These are phyloP conservation scores for Raffaelea arxii DNA, from an alignment of 2,329 filamentous ascomycete genomes.

Conservation along the genomic window DNA sequence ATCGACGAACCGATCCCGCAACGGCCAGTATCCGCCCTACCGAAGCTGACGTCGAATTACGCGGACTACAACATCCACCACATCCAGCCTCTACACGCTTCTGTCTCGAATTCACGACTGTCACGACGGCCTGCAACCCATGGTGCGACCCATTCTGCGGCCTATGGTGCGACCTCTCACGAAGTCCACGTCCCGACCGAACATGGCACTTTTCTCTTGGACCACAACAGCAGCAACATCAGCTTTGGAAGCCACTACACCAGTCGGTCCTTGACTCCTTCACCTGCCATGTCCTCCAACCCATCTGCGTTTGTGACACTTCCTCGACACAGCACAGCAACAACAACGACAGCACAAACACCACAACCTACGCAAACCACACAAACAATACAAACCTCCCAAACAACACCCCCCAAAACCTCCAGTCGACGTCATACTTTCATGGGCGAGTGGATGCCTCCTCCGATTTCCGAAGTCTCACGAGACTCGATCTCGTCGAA, in stretches of 20 bases:
- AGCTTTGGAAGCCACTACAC: slow-evolving; percentile 17
- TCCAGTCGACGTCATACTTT: slow-evolving; percentile 33
- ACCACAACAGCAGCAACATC: slow-evolving; percentile 19
- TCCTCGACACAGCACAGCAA: too few species aligned
- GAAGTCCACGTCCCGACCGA: too few species aligned
- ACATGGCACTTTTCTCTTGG: slow-evolving; percentile 6
- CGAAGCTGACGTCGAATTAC: slow-evolving; percentile 15
- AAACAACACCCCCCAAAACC: slow-evolving; percentile 29
- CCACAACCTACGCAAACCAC: too few species aligned
- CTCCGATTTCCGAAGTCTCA: slow-evolving; percentile 31
- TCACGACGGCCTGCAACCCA: too few species aligned
- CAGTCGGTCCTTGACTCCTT: slow-evolving; percentile 13
- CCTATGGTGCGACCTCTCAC: too few species aligned
- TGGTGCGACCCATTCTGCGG: too few species aligned
- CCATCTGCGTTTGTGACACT: slow-evolving; percentile 19
- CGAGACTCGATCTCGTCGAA: slow-evolving; percentile 52
- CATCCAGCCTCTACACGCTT: too few species aligned
- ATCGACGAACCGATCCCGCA: slow-evolving; percentile 27
- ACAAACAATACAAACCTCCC: slow-evolving; percentile 26
- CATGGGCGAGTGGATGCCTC: slow-evolving; percentile 26
- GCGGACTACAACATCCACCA: too few species aligned
- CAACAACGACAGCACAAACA: too few species aligned
- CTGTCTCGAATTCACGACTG: too few species aligned
- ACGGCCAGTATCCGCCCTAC: slow-evolving; percentile 17
- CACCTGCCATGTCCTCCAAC: slow-evolving; percentile 11